Evolutionary conservation across 805 yeast species (phyloP).

Genomic region (Starmerella asiatica): DNA sequence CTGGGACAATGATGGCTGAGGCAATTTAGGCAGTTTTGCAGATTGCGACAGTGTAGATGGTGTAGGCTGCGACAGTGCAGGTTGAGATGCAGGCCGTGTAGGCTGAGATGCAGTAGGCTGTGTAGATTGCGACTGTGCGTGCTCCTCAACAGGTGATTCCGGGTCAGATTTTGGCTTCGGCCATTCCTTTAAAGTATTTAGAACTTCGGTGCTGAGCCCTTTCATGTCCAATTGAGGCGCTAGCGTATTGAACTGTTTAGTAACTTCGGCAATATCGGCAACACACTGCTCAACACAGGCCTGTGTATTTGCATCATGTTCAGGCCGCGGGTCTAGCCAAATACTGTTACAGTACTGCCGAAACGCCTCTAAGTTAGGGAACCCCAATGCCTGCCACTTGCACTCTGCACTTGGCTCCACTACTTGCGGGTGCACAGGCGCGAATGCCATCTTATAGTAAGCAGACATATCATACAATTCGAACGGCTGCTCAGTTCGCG

Average conservation of each 20-base stretch:
- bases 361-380: conserved; percentile 6
- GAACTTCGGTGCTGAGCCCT: too few species aligned
- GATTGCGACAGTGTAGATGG: conserved; percentile 1
- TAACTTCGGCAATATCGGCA: neutral
- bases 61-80: too few species aligned
- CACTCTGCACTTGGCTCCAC: neutral
- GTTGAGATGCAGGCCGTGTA: too few species aligned
- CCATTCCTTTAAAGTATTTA: too few species aligned
- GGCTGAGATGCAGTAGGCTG: too few species aligned
- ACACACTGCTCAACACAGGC: conserved; percentile 1
- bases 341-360: conserved; percentile 13
- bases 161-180: too few species aligned
- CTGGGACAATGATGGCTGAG: conserved; percentile 12
- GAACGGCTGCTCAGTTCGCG: neutral
- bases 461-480: neutral
- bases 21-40: neutral
- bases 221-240: too few species aligned
- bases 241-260: neutral
- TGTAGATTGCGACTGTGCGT: too few species aligned
- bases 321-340: conserved; percentile 21
- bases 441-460: neutral
- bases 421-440: neutral
- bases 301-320: conserved; percentile 3
- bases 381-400: conserved; percentile 3
- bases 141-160: too few species aligned